A percentile compares a stretch with the other conserved stretches of the same genome.
phyloP scores from a whole-genome alignment of 352 stramenopile species.

The Phytophthora colocasiae region DNA sequence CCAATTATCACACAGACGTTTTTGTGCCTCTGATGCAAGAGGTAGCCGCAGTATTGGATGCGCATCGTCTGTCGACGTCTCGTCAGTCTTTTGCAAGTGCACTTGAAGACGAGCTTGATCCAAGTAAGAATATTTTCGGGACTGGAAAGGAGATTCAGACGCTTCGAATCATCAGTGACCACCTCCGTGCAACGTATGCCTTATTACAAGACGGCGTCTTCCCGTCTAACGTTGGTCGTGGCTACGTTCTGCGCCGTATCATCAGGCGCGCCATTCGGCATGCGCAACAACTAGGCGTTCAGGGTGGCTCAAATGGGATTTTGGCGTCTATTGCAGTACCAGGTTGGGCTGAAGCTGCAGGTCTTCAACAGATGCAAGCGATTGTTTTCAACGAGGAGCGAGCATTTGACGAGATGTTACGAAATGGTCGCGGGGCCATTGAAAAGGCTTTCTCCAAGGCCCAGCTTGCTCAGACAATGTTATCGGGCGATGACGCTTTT shows the following conservation, averaged over 20 bases:
- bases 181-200: slow-evolving; percentile 95
- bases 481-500: slow-evolving; percentile 70
- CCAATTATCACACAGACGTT: slow-evolving; percentile 97
- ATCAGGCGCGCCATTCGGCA: slow-evolving; percentile 89
- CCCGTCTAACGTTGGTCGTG: slow-evolving; percentile 95
- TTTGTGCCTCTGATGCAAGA: slow-evolving; percentile 92
- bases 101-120: slow-evolving; percentile 55
- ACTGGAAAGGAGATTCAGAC: slow-evolving; percentile 62
- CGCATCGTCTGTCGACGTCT: slow-evolving; percentile 9
- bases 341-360: slow-evolving; percentile 42
- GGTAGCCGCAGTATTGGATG: slow-evolving; percentile 58
- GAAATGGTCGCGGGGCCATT: slow-evolving; percentile 62
- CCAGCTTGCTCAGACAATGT: slow-evolving; percentile 4
- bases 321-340: slow-evolving; percentile 60
- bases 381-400: slow-evolving; percentile 78
- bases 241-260: slow-evolving; percentile 96
- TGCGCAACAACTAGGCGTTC: slow-evolving; percentile 67
- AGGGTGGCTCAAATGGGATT: slow-evolving; percentile 35
- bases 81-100: slow-evolving; percentile 44
- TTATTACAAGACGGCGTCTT: slow-evolving; percentile 95
- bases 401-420: slow-evolving; percentile 79
- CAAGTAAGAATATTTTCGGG: slow-evolving; percentile 53
- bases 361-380: slow-evolving; percentile 67
- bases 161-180: slow-evolving; percentile 94
- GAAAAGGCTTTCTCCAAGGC: slow-evolving; percentile 60